Conservation (phyloP, 805 yeast species). For the Spathaspora hagerdaliae region DNA sequence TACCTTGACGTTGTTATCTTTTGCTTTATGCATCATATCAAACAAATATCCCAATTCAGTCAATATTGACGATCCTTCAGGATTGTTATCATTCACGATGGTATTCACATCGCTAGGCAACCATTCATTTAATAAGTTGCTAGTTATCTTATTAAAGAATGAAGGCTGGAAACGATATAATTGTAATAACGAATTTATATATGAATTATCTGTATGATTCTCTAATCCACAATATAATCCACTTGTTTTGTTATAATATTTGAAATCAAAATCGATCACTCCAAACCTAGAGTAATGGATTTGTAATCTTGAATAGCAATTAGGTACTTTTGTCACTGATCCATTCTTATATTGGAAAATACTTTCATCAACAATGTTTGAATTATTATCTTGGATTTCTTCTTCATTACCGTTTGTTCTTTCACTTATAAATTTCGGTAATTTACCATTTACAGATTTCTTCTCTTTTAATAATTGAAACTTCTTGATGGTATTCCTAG, state of each 20-base stretch:
- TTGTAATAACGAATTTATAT: slow-evolving; percentile 71
- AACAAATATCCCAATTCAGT: slow-evolving; percentile 84
- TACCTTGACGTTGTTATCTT: slow-evolving; percentile 75
- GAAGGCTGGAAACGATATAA: slow-evolving; percentile 74
- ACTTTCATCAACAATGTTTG: slow-evolving; percentile 11
- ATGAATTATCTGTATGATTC: slow-evolving; percentile 74
- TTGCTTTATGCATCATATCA: slow-evolving; percentile 86
- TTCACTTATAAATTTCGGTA: slow-evolving; percentile 64
- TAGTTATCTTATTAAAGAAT: slow-evolving; percentile 60
- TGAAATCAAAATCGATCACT: slow-evolving; percentile 90
- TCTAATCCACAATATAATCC: slow-evolving; percentile 74
- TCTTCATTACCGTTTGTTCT: slow-evolving; percentile 7
- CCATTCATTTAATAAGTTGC: slow-evolving; percentile 47
- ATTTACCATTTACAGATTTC: slow-evolving; percentile 4
- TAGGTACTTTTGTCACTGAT: slow-evolving; percentile 45
- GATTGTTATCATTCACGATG: slow-evolving; percentile 22
- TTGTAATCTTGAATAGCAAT: slow-evolving; percentile 68
- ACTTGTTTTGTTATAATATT: slow-evolving; percentile 68
- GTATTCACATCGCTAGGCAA: slow-evolving; percentile 38
- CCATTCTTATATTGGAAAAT: slow-evolving; percentile 13
- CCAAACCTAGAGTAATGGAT: slow-evolving; percentile 88
- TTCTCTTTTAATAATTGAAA: slow-evolving; percentile 35
- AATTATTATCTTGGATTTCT: not conserved
- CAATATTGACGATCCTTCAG: slow-evolving; percentile 50
- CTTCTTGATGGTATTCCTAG: slow-evolving; percentile 44